Percentiles rank a stretch among this genome's conserved stretches.
Conservation (phyloP, 768 basidiomycete species). For the Lentinula lateritia region DNA sequence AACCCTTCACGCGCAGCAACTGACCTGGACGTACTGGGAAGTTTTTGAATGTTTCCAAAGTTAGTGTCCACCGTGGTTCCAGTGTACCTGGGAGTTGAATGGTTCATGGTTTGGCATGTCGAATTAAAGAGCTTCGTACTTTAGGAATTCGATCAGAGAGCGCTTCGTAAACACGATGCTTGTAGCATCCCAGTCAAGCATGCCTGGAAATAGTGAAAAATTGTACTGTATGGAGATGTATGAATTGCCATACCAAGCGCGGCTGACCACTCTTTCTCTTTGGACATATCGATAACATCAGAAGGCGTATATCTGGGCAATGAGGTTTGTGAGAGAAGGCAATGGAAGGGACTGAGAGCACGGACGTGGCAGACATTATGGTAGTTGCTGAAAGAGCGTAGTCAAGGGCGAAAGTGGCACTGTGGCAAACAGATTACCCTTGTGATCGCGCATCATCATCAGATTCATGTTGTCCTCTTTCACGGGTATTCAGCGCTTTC, state of each 20-base stretch:
- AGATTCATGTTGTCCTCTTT: neutral
- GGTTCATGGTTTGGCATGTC: neutral
- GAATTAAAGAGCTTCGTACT: slow-evolving; percentile 33
- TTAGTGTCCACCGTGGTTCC: slow-evolving; percentile 75
- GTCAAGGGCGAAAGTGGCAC: neutral
- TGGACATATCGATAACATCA: slow-evolving; percentile 50
- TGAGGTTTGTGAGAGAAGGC: neutral
- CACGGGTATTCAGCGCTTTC: neutral
- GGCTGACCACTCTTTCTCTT: slow-evolving; percentile 70
- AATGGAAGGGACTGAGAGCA: neutral
- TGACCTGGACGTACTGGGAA: slow-evolving; percentile 52
- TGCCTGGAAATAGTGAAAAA: slow-evolving; percentile 34
- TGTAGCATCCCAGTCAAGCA: slow-evolving; percentile 78
- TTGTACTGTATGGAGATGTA: neutral
- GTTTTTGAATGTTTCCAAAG: slow-evolving; percentile 66
- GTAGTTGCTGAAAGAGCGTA: neutral
- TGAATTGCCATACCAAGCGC: slow-evolving; percentile 43
- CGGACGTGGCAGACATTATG: slow-evolving; percentile 39
- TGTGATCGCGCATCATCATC: neutral
- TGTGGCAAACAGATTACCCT: neutral
- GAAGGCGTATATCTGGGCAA: slow-evolving; percentile 51
- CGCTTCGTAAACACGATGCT: slow-evolving; percentile 79
- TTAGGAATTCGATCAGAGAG: slow-evolving; percentile 69
- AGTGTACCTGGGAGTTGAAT: slow-evolving; percentile 45
- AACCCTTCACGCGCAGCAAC: neutral